Evolutionary conservation across 768 basidiomycete species (phyloP), one percentile per base, ranked within the genome.

Genomic region (Termitomyces sp.): DNA sequence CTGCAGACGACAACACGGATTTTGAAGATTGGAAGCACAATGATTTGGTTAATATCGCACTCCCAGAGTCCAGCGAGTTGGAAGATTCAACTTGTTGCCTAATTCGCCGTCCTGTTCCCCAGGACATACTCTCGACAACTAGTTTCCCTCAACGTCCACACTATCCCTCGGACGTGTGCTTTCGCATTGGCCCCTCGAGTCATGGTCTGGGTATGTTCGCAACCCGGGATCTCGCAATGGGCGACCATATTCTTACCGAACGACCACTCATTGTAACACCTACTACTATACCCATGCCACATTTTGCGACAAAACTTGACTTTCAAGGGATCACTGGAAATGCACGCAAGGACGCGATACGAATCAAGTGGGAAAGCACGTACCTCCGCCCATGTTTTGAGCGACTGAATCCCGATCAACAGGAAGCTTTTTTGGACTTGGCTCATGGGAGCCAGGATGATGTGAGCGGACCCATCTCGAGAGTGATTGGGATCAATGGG

Each of bases 401-500:
- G 3, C 66, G 71, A 10, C 61, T 76, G 59, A 38, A 59, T 36
- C 41, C 61, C 4, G 63, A 68, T 44, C 52, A 66, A 30, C 67
- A 68, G 55, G 56, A 47, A 3, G 70, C 65, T 14, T 75, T 68
- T 59, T 68, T 66, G 64, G 59, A 64, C 20, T 59, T 78, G 32
- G 62, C 64, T 6, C 74, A 75, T 47, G 63, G 64, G 24, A 69
- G 72, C 38, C 54, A 55, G 26, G 59, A 67, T 16, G 73, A 76
- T 54, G 73, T 71, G 18, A 71, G 66, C 38, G 72, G 71, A 4
- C 71, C 71, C 8, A 55, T 74, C 32, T 6, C 68, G 1, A 74
- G 75, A 0, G 69, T 71, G 2, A 52, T 71, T 18, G 64, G 70
- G 45, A 76, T 73, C 1, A 77, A 77, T 53, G 70, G 66, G 0